Conservation (phyloP, 768 basidiomycete species). For the Lentinula raphanica region DNA sequence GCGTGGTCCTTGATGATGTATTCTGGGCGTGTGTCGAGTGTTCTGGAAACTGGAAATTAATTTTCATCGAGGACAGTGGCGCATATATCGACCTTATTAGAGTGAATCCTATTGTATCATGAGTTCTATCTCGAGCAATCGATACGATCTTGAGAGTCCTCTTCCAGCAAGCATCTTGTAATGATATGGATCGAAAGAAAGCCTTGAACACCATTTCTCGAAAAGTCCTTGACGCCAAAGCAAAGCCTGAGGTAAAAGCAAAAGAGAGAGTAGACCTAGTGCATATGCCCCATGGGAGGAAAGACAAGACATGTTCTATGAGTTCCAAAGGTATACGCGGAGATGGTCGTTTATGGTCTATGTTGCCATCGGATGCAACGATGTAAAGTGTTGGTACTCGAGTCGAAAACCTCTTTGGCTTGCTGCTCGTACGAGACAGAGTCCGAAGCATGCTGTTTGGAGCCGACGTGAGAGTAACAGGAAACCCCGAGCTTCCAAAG, state of each 20-base stretch:
- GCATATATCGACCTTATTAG: conserved; percentile 15
- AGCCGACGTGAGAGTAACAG: neutral
- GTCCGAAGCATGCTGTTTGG: neutral
- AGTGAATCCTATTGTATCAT: conserved; percentile 17
- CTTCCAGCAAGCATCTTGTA: conserved; percentile 17
- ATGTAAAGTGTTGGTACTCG: neutral
- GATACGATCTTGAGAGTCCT: conserved; percentile 25
- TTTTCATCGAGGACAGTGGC: conserved; percentile 18
- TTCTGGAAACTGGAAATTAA: neutral
- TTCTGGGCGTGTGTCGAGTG: conserved; percentile 17
- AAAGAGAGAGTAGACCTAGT: conserved; percentile 18
- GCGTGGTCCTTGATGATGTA: conserved; percentile 2
- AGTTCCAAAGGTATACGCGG: conserved; percentile 25
- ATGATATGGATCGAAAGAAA: conserved; percentile 14
- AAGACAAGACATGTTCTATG: conserved; percentile 22
- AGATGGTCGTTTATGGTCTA: conserved; percentile 1
- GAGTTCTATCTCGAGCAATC: conserved; percentile 6
- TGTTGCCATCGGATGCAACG: conserved; percentile 4
- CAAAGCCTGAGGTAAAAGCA: conserved; percentile 29
- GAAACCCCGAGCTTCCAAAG: neutral
- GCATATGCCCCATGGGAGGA: conserved; percentile 13
- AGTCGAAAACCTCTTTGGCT: neutral
- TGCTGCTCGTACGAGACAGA: conserved; percentile 5
- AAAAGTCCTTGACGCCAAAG: conserved; percentile 35
- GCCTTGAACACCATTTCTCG: conserved; percentile 38